A percentile compares a stretch with the other conserved stretches of the same genome.
These are phyloP conservation scores for Colletotrichum theobromicola DNA, from an alignment of 2,329 filamentous ascomycete genomes.

Conservation along the genomic window DNA sequence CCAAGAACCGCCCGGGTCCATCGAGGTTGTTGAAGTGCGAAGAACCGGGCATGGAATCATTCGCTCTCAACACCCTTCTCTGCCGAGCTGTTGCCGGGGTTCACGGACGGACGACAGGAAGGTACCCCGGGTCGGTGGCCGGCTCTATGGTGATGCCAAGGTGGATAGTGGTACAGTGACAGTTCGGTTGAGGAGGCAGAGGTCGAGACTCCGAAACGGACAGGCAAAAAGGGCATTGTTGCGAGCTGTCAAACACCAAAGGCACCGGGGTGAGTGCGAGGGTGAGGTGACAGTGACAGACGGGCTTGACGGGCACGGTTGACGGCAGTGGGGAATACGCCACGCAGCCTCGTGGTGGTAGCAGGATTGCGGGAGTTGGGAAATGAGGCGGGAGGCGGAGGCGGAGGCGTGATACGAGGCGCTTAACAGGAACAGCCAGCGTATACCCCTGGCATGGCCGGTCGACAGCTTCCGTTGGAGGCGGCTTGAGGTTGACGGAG, in stretches of 20 bases:
- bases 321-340: constrained; percentile 2
- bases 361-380: not conserved
- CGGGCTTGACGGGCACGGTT: not conserved
- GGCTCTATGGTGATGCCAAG: constrained; percentile 1
- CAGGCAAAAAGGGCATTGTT: constrained; percentile 2
- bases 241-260: constrained; percentile 5
- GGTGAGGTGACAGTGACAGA: not conserved
- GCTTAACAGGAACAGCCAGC: not conserved
- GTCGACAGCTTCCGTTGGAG: not conserved
- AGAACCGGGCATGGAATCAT: not conserved
- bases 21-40: not conserved
- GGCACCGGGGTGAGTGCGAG: not conserved
- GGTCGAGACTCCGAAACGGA: constrained; percentile 1
- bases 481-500: not conserved
- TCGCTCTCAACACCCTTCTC: not conserved
- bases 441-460: not conserved
- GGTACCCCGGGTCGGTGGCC: not conserved
- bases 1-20: not conserved
- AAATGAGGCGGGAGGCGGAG: constrained; percentile 8
- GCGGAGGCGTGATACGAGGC: constrained; percentile 9
- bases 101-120: not conserved
- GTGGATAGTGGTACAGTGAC: not conserved
- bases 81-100: not conserved
- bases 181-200: not conserved
- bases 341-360: constrained; percentile 6